Evolutionary conservation across 177 flowering plant species (phyloP).

Genomic region (Vitis hybrid): DNA sequence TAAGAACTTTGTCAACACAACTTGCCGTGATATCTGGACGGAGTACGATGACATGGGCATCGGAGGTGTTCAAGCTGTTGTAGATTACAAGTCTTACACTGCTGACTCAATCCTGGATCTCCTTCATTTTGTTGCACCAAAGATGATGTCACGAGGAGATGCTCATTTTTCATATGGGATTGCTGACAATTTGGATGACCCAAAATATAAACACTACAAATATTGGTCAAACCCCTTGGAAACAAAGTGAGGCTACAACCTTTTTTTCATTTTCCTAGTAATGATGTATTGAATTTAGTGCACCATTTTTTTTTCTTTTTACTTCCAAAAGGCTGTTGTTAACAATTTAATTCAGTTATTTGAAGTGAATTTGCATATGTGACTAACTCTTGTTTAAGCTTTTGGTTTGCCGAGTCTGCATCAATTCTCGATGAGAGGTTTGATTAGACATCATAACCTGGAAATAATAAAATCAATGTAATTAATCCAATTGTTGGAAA

Average conservation of each 20-base stretch:
- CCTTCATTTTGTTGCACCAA: constrained; percentile 86
- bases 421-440: not conserved
- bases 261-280: not conserved
- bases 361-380: not conserved
- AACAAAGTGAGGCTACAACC: constrained; percentile 58
- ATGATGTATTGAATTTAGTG: not conserved
- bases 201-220: constrained; percentile 71
- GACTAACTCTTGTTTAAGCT: not conserved
- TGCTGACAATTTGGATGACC: constrained; percentile 83
- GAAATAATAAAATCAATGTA: not conserved
- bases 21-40: constrained; percentile 79
- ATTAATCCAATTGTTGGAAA: not conserved
- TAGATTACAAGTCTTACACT: constrained; percentile 79
- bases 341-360: not conserved
- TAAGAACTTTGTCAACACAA: constrained; percentile 40
- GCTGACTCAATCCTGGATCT: constrained; percentile 70
- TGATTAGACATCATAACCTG: not conserved
- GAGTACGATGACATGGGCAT: constrained; percentile 89
- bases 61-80: constrained; percentile 67
- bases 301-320: not conserved
- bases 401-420: not conserved
- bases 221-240: constrained; percentile 95
- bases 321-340: not conserved
- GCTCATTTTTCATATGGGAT: constrained; percentile 85
- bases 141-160: constrained; percentile 83